phyloP scores from a whole-genome alignment of 176 grass and related monocot genomes.

The Triticum turgidum region DNA sequence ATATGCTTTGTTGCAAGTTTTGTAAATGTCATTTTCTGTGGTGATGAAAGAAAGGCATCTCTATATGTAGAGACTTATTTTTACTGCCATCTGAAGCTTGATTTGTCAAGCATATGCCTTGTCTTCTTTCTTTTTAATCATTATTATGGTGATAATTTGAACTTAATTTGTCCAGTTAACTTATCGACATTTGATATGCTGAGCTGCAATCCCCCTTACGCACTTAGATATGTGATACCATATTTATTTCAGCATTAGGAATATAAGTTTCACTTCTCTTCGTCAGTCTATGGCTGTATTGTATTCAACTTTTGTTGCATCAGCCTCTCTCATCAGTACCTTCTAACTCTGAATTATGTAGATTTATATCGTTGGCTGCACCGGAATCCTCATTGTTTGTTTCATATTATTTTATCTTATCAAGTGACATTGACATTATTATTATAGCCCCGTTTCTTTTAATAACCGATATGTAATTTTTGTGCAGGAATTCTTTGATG shows the following conservation, averaged over 20 bases:
- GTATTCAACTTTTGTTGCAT: background rate
- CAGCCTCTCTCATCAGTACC: background rate
- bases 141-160: background rate
- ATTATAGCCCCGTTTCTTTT: background rate
- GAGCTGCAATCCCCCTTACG: background rate
- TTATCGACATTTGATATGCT: background rate
- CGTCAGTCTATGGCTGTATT: background rate
- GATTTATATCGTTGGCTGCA: background rate
- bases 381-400: background rate
- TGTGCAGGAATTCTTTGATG: slow-evolving; percentile 89
- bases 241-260: background rate
- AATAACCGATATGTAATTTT: background rate
- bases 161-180: background rate
- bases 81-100: background rate
- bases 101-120: background rate
- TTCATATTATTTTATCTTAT: background rate
- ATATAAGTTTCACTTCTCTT: background rate
- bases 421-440: background rate
- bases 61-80: background rate
- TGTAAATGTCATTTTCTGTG: background rate
- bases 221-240: background rate
- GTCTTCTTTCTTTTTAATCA: background rate
- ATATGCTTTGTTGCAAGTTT: background rate
- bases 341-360: background rate
- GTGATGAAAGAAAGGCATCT: background rate